These are phyloP conservation scores for Sinapis alba DNA, from an alignment of 441 rosid species.

Conservation along the genomic window DNA sequence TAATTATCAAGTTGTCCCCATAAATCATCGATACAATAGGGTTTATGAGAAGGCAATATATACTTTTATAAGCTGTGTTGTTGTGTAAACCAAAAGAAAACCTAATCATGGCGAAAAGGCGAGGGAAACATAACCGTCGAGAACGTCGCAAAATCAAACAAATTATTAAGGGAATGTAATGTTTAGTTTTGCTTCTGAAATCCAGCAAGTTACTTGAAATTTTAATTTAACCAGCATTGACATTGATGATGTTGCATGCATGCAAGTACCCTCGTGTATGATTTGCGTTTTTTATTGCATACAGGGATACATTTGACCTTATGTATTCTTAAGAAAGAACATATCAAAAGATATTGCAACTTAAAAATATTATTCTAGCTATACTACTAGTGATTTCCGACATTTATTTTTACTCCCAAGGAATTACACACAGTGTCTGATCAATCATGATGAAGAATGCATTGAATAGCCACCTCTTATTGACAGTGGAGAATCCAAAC, in stretches of 20 bases:
- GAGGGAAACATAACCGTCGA: background rate
- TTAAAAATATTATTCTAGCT: background rate
- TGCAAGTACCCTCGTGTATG: slow-evolving; percentile 31
- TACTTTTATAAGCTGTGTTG: background rate
- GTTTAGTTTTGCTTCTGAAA: slow-evolving; percentile 8
- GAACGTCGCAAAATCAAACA: no score
- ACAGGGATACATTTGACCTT: slow-evolving; percentile 28
- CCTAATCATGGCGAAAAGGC: slow-evolving; percentile 2
- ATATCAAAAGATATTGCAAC: slow-evolving; percentile 19
- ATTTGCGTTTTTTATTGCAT: slow-evolving; percentile 7
- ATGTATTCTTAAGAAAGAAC: slow-evolving; percentile 11
- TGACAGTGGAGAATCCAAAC: slow-evolving; percentile 21
- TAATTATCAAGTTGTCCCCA: background rate
- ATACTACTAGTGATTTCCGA: no score
- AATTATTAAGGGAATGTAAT: slow-evolving; percentile 31
- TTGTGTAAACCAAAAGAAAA: background rate
- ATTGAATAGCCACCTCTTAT: slow-evolving; percentile 32
- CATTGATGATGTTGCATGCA: background rate
- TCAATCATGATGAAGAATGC: background rate
- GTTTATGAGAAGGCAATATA: no score
- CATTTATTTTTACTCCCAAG: no score
- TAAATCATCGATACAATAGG: background rate
- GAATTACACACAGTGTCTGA: no score
- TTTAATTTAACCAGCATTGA: background rate
- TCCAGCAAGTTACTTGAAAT: no score